A percentile compares a stretch with the other conserved stretches of the same genome.
Conservation (phyloP, 2,329 filamentous ascomycete species). For the Diplodia sapinea region DNA sequence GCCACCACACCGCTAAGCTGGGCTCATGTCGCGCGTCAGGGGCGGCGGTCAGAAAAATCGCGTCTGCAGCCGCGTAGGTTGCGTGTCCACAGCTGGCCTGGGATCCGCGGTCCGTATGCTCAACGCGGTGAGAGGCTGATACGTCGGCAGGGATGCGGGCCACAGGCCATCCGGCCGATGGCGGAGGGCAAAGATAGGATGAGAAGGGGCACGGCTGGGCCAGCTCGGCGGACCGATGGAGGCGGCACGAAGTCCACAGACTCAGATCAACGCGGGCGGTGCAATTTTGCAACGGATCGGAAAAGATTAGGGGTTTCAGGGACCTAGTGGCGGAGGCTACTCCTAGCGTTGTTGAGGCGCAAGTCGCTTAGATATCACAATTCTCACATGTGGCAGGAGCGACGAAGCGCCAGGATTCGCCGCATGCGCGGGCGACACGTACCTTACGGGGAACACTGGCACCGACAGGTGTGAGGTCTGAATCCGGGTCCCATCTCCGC, state of each 20-base stretch:
- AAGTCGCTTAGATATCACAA: constrained; percentile 8
- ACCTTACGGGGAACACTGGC: not conserved
- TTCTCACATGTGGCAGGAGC: not conserved
- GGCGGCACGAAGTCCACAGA: not conserved
- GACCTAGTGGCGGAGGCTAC: not conserved
- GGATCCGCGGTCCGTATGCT: not conserved
- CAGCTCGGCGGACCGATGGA: constrained; percentile 1
- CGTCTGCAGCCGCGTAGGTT: not conserved
- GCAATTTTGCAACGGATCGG: not conserved
- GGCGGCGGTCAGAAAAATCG: not conserved
- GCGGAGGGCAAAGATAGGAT: not conserved
- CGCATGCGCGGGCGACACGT: not conserved
- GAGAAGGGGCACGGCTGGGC: not conserved
- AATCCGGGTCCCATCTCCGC: not conserved
- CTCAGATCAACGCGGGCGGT: constrained; percentile 1
- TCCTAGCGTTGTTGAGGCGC: not conserved
- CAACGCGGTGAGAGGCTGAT: not conserved
- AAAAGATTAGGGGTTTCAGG: constrained; percentile 19
- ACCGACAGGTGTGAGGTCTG: too few species aligned
- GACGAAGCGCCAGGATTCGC: too few species aligned
- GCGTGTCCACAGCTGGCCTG: not conserved
- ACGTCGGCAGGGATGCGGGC: constrained; percentile 1
- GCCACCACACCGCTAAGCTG: not conserved
- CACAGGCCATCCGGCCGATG: constrained; percentile 6
- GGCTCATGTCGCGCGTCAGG: not conserved